A percentile compares a stretch with the other conserved stretches of the same genome.
These are phyloP conservation scores for Oenanthe javanica DNA, from an alignment of 140 eudicot species.

Conservation along the genomic window DNA sequence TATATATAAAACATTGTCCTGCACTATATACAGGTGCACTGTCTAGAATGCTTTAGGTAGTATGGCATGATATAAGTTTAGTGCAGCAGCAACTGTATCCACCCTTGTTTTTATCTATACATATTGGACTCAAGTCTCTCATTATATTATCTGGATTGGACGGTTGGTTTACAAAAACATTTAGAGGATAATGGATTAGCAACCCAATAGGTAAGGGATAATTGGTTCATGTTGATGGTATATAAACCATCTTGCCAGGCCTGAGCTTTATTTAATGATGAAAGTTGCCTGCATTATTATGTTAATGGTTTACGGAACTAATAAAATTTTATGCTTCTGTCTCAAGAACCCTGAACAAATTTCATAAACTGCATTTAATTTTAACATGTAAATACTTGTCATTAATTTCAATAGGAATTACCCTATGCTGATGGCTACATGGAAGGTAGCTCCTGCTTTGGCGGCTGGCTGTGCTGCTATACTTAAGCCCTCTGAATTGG, in stretches of 20 bases:
- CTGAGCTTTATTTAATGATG: not conserved
- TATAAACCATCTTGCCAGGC: not conserved
- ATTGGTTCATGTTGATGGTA: not conserved
- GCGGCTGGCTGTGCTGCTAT: constrained; percentile 98
- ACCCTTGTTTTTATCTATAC: not conserved
- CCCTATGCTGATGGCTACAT: constrained; percentile 94
- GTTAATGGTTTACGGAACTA: not conserved
- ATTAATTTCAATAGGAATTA: constrained; percentile 56
- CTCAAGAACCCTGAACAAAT: not conserved
- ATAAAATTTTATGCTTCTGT: too few species aligned
- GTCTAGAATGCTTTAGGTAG: not conserved
- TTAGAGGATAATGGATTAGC: not conserved
- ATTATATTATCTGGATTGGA: not conserved
- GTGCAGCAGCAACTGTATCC: not conserved
- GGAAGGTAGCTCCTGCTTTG: constrained; percentile 99
- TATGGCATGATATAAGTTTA: not conserved
- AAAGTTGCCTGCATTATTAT: not conserved
- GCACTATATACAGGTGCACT: not conserved
- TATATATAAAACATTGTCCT: not conserved
- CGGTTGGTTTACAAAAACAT: not conserved
- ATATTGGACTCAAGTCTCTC: not conserved
- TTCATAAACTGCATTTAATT: not conserved
- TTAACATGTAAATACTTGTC: not conserved
- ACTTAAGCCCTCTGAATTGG: constrained; percentile 92
- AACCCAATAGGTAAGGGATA: not conserved